These are phyloP conservation scores for Dryas octopetala DNA, from an alignment of 306 rosid genomes.

Conservation along the genomic window DNA sequence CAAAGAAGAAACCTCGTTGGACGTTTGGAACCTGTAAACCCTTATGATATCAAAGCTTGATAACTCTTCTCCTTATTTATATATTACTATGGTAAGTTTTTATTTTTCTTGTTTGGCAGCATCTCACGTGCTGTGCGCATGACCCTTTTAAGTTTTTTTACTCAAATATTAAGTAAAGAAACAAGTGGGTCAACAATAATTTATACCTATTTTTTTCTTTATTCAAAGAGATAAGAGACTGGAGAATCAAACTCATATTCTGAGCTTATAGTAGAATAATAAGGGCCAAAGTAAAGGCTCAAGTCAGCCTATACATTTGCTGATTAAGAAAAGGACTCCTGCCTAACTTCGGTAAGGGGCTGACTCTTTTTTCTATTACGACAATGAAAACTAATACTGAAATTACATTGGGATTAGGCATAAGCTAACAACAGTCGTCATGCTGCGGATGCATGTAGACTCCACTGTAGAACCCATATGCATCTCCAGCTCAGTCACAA, in stretches of 20 bases:
- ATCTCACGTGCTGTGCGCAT: neutral
- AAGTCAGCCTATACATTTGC: neutral
- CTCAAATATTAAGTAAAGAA: neutral
- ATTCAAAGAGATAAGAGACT: too few species aligned
- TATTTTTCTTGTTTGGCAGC: neutral
- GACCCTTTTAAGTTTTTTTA: neutral
- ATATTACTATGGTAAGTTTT: neutral
- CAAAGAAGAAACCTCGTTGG: neutral
- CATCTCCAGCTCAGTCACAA: too few species aligned
- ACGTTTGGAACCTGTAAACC: neutral
- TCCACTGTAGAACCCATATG: too few species aligned
- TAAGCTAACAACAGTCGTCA: too few species aligned
- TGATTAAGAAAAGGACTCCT: slow-evolving; percentile 3
- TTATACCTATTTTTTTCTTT: too few species aligned
- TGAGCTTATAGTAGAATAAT: too few species aligned
- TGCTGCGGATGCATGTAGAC: too few species aligned
- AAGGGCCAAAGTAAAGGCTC: neutral
- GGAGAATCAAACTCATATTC: too few species aligned
- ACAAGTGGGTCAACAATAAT: too few species aligned
- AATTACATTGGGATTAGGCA: too few species aligned
- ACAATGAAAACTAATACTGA: neutral
- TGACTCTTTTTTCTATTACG: neutral
- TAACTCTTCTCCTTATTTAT: neutral
- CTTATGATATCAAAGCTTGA: neutral
- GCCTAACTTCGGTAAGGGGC: slow-evolving; percentile 21